Evolutionary conservation across 1,284 basidiomycete genomes (phyloP), one percentile per base, ranked within the genome.

Genomic region (Volvariella surrecta): DNA sequence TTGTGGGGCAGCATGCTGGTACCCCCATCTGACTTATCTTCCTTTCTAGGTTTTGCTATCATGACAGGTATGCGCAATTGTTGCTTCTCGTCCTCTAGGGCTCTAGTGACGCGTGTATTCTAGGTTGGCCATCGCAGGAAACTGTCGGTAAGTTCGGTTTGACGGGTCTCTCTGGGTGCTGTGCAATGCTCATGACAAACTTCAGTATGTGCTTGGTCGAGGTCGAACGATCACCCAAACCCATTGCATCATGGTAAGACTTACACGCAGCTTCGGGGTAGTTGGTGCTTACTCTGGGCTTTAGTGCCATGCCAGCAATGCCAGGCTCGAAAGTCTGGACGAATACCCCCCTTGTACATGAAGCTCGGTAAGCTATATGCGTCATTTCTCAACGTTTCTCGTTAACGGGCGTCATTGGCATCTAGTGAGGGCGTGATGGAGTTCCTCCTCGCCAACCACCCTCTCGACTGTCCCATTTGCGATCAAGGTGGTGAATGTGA

Each of bases 401-500:
- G n/a, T 8, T n/a, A 43, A 48, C 57, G 37, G 58, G 42, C 18
- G 40, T 9, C 55, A 41, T 28, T 28, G 11, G 6, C 24, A 6
- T 28, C 24, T 50, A 89, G 90, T 28, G 93, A 96, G 66, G 94
- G 95, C 47, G 95, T 99, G 47, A 97, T 99, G 94, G 96, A 99
- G 63, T 98, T 99, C 68, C 74, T 99, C 31, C 81, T 99, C 45
- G 80, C 93, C 51, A 99, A 99, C 68, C 95, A 99, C 61, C 95
- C 95, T 2, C 76, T 99, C 48, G 95, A 99, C 63, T 99, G 95
- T 69, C 95, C 96, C 28, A 90, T 99, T 54, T 99, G 95, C 59
- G 96, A 99, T 63, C 93, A 95, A 67, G 91, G 90, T 64, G 91
- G 90, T 49, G 95, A 99, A 76, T 99, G 96, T 63, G 96, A 99